Evolutionary conservation across 768 basidiomycete species (phyloP).

Genomic region (Chiua virens): DNA sequence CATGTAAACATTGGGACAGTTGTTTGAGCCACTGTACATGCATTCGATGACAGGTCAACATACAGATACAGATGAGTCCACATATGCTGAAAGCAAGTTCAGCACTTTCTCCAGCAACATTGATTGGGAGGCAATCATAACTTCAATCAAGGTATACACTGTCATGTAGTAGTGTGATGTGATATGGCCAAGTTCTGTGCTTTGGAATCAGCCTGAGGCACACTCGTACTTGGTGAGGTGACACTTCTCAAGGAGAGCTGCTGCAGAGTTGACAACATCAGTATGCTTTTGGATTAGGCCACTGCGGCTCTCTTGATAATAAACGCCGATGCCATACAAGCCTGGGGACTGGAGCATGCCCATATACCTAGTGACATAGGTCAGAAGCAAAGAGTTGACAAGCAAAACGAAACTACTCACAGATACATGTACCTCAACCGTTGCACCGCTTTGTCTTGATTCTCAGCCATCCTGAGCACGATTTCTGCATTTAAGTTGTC

Average conservation of each 20-base stretch:
- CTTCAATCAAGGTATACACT: slow-evolving; percentile 93
- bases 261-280: slow-evolving; percentile 92
- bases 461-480: slow-evolving; percentile 86
- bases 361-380: slow-evolving; percentile 62
- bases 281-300: slow-evolving; percentile 89
- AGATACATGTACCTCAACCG: slow-evolving; percentile 93
- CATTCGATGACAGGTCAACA: slow-evolving; percentile 89
- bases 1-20: too few species aligned
- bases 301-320: slow-evolving; percentile 86
- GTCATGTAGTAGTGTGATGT: slow-evolving; percentile 96
- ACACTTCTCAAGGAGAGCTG: slow-evolving; percentile 90
- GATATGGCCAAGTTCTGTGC: slow-evolving; percentile 91
- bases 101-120: slow-evolving; percentile 91
- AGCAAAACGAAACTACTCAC: slow-evolving; percentile 43
- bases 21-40: too few species aligned
- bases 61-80: slow-evolving; percentile 46
- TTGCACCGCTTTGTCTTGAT: slow-evolving; percentile 91
- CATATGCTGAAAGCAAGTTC: slow-evolving; percentile 91
- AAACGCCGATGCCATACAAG: slow-evolving; percentile 83
- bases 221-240: slow-evolving; percentile 94
- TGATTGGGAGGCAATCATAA: slow-evolving; percentile 96
- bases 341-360: slow-evolving; percentile 89
- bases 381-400: slow-evolving; percentile 1
- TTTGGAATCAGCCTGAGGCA: slow-evolving; percentile 82
- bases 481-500: slow-evolving; percentile 96